Base-by-base conservation (phyloP, 2,329 filamentous ascomycete species). In the Ophioceras dolichostomum region DNA sequence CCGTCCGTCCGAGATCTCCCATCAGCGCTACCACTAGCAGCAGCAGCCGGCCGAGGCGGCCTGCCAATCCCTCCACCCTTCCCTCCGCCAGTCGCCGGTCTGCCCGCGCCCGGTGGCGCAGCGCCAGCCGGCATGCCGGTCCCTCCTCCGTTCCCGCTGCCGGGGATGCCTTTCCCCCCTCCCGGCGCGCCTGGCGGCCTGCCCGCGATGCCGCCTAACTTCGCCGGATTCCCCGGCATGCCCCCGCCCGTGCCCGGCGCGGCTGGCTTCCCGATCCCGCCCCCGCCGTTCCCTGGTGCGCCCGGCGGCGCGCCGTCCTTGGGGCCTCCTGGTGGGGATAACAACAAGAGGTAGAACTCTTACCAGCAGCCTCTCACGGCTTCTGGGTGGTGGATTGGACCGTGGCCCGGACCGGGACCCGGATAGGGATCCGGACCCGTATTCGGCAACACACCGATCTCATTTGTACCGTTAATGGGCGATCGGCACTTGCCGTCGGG, bases 61-160 rank as follows among this genome's bases (percentile, higher is more conserved):
- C 41, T 52, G 32, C 49, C 54, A 16, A 60, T 67, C 39, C 62
- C 60, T 3, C 50, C 47, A 6, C 47, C 50, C 26, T 46, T 50
- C 17, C 48, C 47, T 3, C 41, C 42, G 39, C 30, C 33, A 21
- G 37, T 32, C 33, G 42, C 38, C 32, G 38, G 41, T 16, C 42
- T 42, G 3, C 44, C 40, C 18, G 42, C 45, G n/a, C 40, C 47
- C 21, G 47, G 43, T 19, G 56, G 51, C 36, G 43, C 46, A 16
- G 65, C 67, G 34, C 62, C 49, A 0, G 45, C 48, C 16, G 47
- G 63, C 37, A 62, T 68, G 14, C 68, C 68, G 13, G 70, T 75
- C 43, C 70, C 69, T 4, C 68, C 68, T 7, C 64, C 39, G 38
- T 67, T 68, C 29, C 67, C 71, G 6, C 71, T 73, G 48, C 66